Evolutionary conservation across 768 basidiomycete species (phyloP), one percentile per base, ranked within the genome.

Genomic region (Dioszegia hungarica): DNA sequence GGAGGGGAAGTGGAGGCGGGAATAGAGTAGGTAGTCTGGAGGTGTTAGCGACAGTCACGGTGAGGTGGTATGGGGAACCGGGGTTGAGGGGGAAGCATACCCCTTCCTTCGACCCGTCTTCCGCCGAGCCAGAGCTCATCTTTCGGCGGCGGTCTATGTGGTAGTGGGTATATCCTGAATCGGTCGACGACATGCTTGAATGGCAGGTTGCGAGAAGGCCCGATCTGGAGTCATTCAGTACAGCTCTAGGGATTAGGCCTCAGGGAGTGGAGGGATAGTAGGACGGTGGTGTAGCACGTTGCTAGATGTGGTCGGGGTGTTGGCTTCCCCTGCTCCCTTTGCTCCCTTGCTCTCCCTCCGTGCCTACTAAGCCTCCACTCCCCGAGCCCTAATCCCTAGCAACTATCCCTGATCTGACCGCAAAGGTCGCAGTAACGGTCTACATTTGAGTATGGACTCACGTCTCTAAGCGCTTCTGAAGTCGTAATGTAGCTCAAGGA

Each of bases 401-500:
- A n/a, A n/a, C n/a, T n/a, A n/a, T n/a, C n/a, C n/a, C n/a, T n/a
- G n/a, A n/a, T n/a, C n/a, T n/a, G n/a, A n/a, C n/a, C n/a, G n/a
- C n/a, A n/a, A n/a, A n/a, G n/a, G n/a, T n/a, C n/a, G n/a, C n/a
- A n/a, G n/a, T n/a, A n/a, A n/a, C n/a, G n/a, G n/a, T 11, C 29
- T 14, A 43, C 24, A 47, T 3, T 20, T 27, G 17, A 27, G 37
- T 19, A 41, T n/a, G n/a, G 55, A 56, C 67, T 55, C 43, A 72
- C 72, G 38, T 59, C 56, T 15, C 86, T 81, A 48, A 95, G 79
- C 59, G 88, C 83, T 68, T 88, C 90, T 9, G 90, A 90, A 0
- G 88, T 89, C 73, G 93, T 94, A 56, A 95, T 88, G 70, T 95
- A 97, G 43, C 89, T 89, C 37, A 97, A 81, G 1, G 90, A 90